Conservation (phyloP, 495 filamentous ascomycete genomes). For the Filosporella fistucella region DNA sequence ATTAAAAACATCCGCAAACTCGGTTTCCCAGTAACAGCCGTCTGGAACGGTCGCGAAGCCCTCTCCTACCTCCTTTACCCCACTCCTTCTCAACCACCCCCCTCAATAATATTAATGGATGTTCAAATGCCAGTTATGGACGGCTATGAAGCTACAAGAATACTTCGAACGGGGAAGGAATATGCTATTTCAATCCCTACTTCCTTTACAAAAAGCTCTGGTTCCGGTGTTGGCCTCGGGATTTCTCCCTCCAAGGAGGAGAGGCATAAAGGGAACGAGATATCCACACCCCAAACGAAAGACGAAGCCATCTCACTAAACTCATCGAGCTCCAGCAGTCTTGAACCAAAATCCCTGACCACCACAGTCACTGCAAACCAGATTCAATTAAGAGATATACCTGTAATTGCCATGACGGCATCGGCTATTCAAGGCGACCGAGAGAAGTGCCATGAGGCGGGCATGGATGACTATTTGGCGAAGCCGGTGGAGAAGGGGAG, state of each 20-base stretch:
- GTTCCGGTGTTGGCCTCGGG: too few species aligned
- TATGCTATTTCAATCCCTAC: conserved; percentile 33
- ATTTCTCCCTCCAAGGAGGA: too few species aligned
- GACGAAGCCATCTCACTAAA: too few species aligned
- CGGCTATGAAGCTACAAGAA: conserved; percentile 68
- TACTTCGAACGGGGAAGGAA: conserved; percentile 53
- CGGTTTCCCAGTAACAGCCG: conserved; percentile 62
- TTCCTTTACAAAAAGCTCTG: too few species aligned
- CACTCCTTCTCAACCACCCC: conserved; percentile 33
- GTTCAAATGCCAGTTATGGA: conserved; percentile 83
- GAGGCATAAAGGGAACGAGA: too few species aligned
- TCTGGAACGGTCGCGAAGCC: conserved; percentile 71
- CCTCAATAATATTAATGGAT: conserved; percentile 80
- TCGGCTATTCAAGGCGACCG: conserved; percentile 73
- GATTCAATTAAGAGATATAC: conserved; percentile 33
- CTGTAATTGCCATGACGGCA: conserved; percentile 80
- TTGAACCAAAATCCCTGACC: too few species aligned
- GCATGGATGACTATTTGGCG: conserved; percentile 83
- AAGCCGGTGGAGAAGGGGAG: conserved; percentile 66
- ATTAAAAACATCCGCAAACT: conserved; percentile 67
- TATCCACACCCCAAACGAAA: too few species aligned
- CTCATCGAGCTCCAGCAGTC: too few species aligned
- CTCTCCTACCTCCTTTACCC: conserved; percentile 54
- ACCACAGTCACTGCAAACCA: too few species aligned
- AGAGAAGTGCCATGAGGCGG: conserved; percentile 69